phyloP scores from a whole-genome alignment of 2,329 filamentous ascomycete genomes.

The Scolecobasidium constrictum region DNA sequence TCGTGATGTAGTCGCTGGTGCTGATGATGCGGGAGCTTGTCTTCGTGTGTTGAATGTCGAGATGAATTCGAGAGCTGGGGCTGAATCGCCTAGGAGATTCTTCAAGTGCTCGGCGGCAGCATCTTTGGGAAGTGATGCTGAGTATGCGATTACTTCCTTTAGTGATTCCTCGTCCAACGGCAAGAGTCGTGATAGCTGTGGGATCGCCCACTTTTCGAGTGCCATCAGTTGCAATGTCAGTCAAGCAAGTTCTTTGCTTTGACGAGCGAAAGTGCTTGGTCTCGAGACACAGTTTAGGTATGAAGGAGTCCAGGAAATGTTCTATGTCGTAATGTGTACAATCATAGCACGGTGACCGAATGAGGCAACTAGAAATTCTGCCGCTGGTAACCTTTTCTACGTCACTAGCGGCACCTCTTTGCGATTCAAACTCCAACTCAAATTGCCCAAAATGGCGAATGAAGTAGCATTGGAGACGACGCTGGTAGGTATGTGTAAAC shows the following conservation, averaged over 20 bases:
- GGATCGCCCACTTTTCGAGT: constrained; percentile 7
- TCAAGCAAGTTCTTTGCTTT: too few species aligned
- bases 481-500: constrained; percentile 49
- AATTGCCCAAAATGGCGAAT: constrained; percentile 69
- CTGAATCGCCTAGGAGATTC: constrained; percentile 78
- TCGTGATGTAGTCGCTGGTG: constrained; percentile 9
- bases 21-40: constrained; percentile 19
- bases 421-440: too few species aligned
- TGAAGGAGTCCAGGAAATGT: too few species aligned
- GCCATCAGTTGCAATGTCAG: constrained; percentile 1
- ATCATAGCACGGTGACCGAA: too few species aligned
- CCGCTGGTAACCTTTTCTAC: too few species aligned
- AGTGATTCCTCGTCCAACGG: constrained; percentile 78
- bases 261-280: too few species aligned
- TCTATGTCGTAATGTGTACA: too few species aligned
- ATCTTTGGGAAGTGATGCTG: constrained; percentile 61
- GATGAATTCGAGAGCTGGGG: constrained; percentile 62
- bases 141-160: constrained; percentile 74
- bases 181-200: constrained; percentile 47
- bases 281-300: too few species aligned
- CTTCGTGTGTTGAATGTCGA: constrained; percentile 62
- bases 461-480: constrained; percentile 74
- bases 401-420: too few species aligned
- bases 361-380: too few species aligned
- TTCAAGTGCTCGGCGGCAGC: constrained; percentile 77